Conservation (phyloP, 2,329 filamentous ascomycete species). For the Penicillium concentricum region DNA sequence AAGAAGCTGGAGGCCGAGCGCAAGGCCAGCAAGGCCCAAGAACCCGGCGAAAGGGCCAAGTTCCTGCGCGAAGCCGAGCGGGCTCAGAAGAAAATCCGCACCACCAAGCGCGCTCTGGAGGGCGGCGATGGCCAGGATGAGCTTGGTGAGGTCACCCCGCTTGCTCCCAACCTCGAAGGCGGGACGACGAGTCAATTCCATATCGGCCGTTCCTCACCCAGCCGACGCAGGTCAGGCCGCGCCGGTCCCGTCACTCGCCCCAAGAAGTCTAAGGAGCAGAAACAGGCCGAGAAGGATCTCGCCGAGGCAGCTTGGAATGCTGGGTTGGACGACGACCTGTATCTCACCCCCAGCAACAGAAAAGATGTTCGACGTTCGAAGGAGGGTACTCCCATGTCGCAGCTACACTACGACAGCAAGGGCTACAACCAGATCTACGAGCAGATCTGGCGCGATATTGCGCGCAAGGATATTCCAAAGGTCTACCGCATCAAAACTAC, state of each 20-base stretch:
- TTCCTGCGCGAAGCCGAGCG: conserved; percentile 83
- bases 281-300: conserved; percentile 68
- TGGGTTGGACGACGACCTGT: conserved; percentile 46
- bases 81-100: conserved; percentile 87
- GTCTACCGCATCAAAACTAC: conserved; percentile 83
- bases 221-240: conserved; percentile 56
- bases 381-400: conserved; percentile 49
- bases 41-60: conserved; percentile 78
- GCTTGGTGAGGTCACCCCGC: conserved; percentile 66
- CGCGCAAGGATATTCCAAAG: conserved; percentile 90
- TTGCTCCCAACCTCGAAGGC: conserved; percentile 79
- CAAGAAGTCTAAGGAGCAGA: conserved; percentile 81
- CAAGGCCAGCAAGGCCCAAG: conserved; percentile 72
- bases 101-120: conserved; percentile 82
- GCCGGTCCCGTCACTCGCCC: conserved; percentile 58
- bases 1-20: conserved; percentile 79
- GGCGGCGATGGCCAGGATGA: conserved; percentile 75
- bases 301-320: conserved; percentile 87
- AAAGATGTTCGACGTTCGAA: conserved; percentile 43
- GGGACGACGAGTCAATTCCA: conserved; percentile 84
- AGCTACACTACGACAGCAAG: conserved; percentile 76
- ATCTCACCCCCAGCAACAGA: conserved; percentile 57
- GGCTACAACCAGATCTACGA: conserved; percentile 97
- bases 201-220: conserved; percentile 56
- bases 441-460: conserved; percentile 93